Conservation (phyloP, 2,329 filamentous ascomycete species). For the Metarhizium anisopliae region DNA sequence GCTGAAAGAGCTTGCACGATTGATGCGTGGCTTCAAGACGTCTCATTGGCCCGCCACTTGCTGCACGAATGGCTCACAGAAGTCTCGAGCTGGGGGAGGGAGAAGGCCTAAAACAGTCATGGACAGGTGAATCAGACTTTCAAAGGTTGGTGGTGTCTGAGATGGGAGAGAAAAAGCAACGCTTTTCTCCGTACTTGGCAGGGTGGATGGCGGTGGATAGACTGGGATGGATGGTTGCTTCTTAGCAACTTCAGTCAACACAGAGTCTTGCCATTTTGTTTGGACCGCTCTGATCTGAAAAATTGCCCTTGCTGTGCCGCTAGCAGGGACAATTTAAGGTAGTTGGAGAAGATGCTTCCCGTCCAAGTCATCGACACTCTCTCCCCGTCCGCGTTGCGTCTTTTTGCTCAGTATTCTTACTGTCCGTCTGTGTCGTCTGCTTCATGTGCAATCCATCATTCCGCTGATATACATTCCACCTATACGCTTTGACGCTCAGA, state of each 20-base stretch:
- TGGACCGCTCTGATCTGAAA: background rate
- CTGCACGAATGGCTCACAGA: background rate
- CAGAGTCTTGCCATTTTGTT: constrained; percentile 2
- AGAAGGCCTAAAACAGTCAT: background rate
- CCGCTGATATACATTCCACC: background rate
- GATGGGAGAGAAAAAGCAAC: constrained; percentile 10
- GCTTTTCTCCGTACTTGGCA: background rate
- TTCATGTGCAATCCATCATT: background rate
- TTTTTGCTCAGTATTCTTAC: background rate
- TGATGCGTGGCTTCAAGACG: background rate
- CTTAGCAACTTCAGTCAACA: background rate
- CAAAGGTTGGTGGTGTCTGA: constrained; percentile 4
- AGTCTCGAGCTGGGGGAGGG: background rate
- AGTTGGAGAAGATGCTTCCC: background rate
- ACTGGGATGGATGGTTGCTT: constrained; percentile 1
- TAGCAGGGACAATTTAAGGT: background rate
- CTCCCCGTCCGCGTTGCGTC: background rate
- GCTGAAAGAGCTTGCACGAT: background rate
- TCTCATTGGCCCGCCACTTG: background rate
- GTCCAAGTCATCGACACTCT: background rate
- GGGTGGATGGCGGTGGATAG: background rate
- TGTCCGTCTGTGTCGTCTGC: background rate
- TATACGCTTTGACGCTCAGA: background rate
- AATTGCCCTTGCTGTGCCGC: background rate
- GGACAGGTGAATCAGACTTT: constrained; percentile 8